Evolutionary conservation across 306 rosid species (phyloP).

Genomic region (Begonia loranthoides): DNA sequence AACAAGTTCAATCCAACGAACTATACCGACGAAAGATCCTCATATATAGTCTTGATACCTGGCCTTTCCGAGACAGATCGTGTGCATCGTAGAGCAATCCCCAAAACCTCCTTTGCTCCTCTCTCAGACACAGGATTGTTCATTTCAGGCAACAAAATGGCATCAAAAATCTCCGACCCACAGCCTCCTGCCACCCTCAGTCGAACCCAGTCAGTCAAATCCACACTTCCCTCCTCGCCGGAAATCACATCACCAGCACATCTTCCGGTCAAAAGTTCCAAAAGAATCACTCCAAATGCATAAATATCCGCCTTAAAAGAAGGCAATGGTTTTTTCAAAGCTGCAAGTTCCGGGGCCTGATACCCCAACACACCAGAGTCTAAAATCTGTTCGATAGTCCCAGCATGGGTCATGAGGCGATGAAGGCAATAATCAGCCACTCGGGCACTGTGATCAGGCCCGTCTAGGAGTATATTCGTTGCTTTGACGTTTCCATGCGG

Average conservation of each 20-base stretch:
- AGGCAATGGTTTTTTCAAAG: conserved; percentile 88
- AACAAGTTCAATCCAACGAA: too few relatives aligned
- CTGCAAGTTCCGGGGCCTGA: conserved; percentile 86
- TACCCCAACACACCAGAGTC: conserved; percentile 95
- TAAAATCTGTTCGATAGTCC: conserved; percentile 87
- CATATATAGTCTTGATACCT: conserved; percentile 88
- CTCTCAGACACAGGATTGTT: conserved; percentile 54
- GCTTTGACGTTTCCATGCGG: conserved; percentile 96
- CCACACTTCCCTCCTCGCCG: conserved; percentile 69
- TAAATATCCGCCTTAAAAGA: conserved; percentile 95
- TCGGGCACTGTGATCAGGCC: conserved; percentile 78
- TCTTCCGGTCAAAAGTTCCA: conserved; percentile 89
- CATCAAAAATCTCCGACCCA: conserved; percentile 81
- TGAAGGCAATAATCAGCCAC: conserved; percentile 96
- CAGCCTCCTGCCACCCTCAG: conserved; percentile 67
- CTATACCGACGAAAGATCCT: conserved; percentile 92
- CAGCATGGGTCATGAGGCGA: conserved; percentile 95
- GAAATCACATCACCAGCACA: conserved; percentile 94
- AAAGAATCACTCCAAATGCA: conserved; percentile 81
- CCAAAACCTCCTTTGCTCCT: conserved; percentile 90
- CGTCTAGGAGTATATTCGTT: conserved; percentile 74
- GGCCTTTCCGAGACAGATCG: conserved; percentile 78
- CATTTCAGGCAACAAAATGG: conserved; percentile 43
- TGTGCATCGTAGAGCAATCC: conserved; percentile 67
- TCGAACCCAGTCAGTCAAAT: conserved; percentile 83